Conservation (phyloP, 2,329 filamentous ascomycete genomes). For the Acrocalymma vagum region DNA sequence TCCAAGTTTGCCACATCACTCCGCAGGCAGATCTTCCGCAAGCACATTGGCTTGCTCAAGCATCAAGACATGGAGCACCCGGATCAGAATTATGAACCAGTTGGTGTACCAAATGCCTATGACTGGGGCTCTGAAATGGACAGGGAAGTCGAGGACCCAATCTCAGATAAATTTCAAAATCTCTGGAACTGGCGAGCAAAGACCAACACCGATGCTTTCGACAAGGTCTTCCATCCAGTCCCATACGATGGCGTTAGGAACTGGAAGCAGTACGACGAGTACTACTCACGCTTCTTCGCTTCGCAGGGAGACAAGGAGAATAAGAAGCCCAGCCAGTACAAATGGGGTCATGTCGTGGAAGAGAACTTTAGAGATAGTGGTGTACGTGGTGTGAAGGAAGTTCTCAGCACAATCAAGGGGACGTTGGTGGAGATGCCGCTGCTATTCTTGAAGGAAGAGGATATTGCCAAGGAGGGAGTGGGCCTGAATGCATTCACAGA, state of each 20-base stretch:
- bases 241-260: constrained; percentile 73
- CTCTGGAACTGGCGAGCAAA: constrained; percentile 78
- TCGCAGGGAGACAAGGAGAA: constrained; percentile 51
- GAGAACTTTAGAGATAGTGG: constrained; percentile 57
- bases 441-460: constrained; percentile 83
- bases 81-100: constrained; percentile 65
- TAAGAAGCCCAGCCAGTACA: constrained; percentile 67
- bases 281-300: constrained; percentile 72
- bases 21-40: constrained; percentile 85
- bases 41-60: constrained; percentile 85
- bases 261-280: constrained; percentile 78
- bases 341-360: constrained; percentile 84
- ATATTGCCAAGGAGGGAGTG: constrained; percentile 85
- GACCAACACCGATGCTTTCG: constrained; percentile 82
- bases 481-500: constrained; percentile 60
- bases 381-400: constrained; percentile 64
- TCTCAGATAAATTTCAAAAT: constrained; percentile 72
- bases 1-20: constrained; percentile 81
- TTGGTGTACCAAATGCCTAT: constrained; percentile 63
- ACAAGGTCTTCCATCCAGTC: constrained; percentile 81
- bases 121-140: constrained; percentile 59
- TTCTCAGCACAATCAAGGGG: constrained; percentile 75
- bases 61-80: constrained; percentile 73
- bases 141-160: constrained; percentile 74
- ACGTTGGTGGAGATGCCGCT: constrained; percentile 84